Percentiles rank a stretch among this genome's conserved stretches.
These are phyloP conservation scores for Posidonia oceanica DNA, from an alignment of 116 monocot genomes.

Conservation along the genomic window DNA sequence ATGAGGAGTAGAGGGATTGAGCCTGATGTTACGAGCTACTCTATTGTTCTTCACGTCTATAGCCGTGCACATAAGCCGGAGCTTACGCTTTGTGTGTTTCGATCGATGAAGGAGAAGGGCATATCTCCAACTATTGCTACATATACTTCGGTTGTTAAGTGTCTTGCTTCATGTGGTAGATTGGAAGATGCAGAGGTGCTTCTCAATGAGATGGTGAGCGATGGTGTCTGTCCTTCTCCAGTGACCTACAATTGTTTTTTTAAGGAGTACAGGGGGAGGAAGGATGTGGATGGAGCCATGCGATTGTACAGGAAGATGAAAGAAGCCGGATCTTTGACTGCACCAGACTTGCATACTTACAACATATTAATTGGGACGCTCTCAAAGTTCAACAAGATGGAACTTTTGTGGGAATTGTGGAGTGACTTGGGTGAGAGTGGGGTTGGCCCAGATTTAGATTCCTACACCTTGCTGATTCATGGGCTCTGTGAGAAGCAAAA, in stretches of 20 bases:
- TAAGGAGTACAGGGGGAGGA: constrained; percentile 83
- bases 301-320: constrained; percentile 74
- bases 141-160: constrained; percentile 87
- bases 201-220: constrained; percentile 57
- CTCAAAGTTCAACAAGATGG: constrained; percentile 29
- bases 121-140: constrained; percentile 77
- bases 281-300: constrained; percentile 49
- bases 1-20: constrained; percentile 73
- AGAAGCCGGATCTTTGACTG: constrained; percentile 15
- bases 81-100: constrained; percentile 39
- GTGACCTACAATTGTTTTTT: constrained; percentile 90
- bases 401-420: constrained; percentile 58
- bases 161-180: constrained; percentile 87
- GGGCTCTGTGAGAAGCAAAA: constrained; percentile 59
- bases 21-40: constrained; percentile 89
- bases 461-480: constrained; percentile 76
- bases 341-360: constrained; percentile 67
- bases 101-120: constrained; percentile 66
- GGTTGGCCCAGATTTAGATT: constrained; percentile 72
- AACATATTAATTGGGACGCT: constrained; percentile 75
- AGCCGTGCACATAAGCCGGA: constrained; percentile 92
- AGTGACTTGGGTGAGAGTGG: constrained; percentile 61
- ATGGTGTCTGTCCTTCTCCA: constrained; percentile 53
- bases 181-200: constrained; percentile 72
- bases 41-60: constrained; percentile 83